Conservation (phyloP, 2,329 filamentous ascomycete genomes). For the Neoscytalidium dimidiatum region DNA sequence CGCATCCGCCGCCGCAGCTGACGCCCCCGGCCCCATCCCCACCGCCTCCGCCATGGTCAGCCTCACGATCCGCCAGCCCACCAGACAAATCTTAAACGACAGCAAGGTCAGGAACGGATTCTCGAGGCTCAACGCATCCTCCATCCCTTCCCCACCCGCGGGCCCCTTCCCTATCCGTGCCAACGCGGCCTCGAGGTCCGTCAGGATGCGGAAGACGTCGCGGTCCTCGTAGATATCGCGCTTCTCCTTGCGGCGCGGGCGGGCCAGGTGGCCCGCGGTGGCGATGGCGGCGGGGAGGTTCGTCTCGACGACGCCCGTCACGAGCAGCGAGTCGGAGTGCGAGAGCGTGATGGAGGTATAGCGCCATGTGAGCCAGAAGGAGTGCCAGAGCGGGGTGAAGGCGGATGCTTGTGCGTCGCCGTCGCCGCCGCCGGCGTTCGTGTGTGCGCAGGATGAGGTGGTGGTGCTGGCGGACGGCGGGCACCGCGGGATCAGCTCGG, state of each 20-base stretch:
- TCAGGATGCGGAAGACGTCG: not conserved
- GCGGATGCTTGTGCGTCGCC: too few relatives aligned
- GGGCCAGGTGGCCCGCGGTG: not conserved
- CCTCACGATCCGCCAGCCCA: not conserved
- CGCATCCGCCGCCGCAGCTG: too few relatives aligned
- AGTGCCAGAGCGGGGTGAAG: not conserved
- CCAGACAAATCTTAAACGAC: not conserved
- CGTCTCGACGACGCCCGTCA: not conserved
- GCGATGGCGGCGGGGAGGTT: constrained; percentile 4
- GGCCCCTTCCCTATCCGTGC: not conserved
- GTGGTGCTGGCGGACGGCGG: not conserved
- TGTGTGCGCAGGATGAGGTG: not conserved
- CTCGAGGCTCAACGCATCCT: not conserved
- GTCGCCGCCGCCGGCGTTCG: not conserved
- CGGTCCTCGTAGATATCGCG: not conserved
- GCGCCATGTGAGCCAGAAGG: not conserved
- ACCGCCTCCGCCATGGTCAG: not conserved
- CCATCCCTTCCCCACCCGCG: not conserved
- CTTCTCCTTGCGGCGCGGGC: not conserved
- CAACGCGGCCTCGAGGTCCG: not conserved
- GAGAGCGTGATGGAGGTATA: not conserved
- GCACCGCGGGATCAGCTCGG: not conserved
- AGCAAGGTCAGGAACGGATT: not conserved
- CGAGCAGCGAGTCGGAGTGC: not conserved
- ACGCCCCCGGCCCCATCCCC: not conserved